Base-by-base conservation (phyloP, 257 asterid species). In the Rhazya stricta region DNA sequence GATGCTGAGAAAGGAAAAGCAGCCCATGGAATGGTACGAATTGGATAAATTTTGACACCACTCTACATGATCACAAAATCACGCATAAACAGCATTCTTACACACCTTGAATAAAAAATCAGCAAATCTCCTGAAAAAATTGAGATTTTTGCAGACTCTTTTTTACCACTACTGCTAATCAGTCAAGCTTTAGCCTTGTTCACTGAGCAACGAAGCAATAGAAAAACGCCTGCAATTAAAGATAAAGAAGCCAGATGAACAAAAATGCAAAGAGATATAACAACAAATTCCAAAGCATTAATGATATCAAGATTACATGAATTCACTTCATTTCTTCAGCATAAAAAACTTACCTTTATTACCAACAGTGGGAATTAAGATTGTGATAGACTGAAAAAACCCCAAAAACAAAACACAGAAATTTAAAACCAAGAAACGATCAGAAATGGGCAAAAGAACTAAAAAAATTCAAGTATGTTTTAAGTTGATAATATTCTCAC, bases 401-500 rank as follows among this genome's bases (percentile, higher is more conserved):
- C 18, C 27, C 34, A 2, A 69, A 43, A 68, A 46, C 56, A 29
- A 15, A 29, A 46, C n/a, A n/a, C n/a, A n/a, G n/a, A 27, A 27
- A 51, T 3, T 19, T 7, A 34, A n/a, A 69, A 69, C 4, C 73
- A 68, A 46, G 69, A 68, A 68, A 36, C 2, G 70, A 19, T 13
- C 41, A 32, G 21, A 13, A 19, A 32, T 62, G 43, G n/a, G 43
- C 70, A 36, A 21, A 18, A 36, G 70, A 65, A 65, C 27, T 18
- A 25, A 65, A 29, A 19, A 62, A 43, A 53, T 10, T 21, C n/a
- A 37, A 37, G 25, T 73, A 41, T n/a, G 57, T 12, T 58, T 29
- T n/a, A 13, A 39, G 54, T 34, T 56, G 43, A 73, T 56, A 23
- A 54, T 30, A 57, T 43, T 30, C 81, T 48, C 60, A 50, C 77